A percentile compares a stretch with the other conserved stretches of the same genome.
These are phyloP conservation scores for Stagonosporopsis vannaccii DNA, from an alignment of 2,329 filamentous ascomycete genomes.

Conservation along the genomic window DNA sequence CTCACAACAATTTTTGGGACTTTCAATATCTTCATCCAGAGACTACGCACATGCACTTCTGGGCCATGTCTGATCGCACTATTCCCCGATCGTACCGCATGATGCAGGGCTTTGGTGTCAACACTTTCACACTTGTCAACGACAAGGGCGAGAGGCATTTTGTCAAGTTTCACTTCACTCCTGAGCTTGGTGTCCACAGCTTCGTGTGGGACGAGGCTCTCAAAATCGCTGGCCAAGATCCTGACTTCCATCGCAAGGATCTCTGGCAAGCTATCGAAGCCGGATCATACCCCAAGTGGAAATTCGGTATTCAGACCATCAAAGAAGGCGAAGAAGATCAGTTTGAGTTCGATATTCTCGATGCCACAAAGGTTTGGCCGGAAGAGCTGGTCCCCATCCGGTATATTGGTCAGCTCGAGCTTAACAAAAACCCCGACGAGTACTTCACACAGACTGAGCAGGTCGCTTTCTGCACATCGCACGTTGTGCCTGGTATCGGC, in stretches of 20 bases:
- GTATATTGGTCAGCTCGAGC: slow-evolving; percentile 79
- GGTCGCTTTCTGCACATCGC: slow-evolving; percentile 80
- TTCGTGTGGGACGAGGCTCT: slow-evolving; percentile 82
- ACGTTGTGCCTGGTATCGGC: slow-evolving; percentile 79
- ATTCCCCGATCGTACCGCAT: slow-evolving; percentile 80
- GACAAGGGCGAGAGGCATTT: slow-evolving; percentile 73
- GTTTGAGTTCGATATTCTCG: slow-evolving; percentile 86
- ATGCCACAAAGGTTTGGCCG: slow-evolving; percentile 87
- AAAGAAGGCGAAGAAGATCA: slow-evolving; percentile 74
- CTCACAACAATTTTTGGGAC: slow-evolving; percentile 81
- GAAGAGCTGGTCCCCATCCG: slow-evolving; percentile 77
- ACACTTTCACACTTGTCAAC: slow-evolving; percentile 76
- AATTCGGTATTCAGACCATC: slow-evolving; percentile 81
- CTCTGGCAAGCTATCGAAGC: slow-evolving; percentile 76
- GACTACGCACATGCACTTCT: slow-evolving; percentile 80
- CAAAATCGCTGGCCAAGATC: slow-evolving; percentile 69
- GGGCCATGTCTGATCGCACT: slow-evolving; percentile 76
- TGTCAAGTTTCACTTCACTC: slow-evolving; percentile 80
- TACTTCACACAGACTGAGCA: slow-evolving; percentile 86
- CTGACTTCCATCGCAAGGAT: slow-evolving; percentile 83
- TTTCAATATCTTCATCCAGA: slow-evolving; percentile 71
- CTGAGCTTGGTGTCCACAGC: slow-evolving; percentile 76
- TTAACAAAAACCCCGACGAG: slow-evolving; percentile 82
- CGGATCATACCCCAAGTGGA: slow-evolving; percentile 77
- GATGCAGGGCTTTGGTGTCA: slow-evolving; percentile 88